Evolutionary conservation across 805 yeast species (phyloP), one percentile per base, ranked within the genome.

Genomic region (Pichia manshurica): DNA sequence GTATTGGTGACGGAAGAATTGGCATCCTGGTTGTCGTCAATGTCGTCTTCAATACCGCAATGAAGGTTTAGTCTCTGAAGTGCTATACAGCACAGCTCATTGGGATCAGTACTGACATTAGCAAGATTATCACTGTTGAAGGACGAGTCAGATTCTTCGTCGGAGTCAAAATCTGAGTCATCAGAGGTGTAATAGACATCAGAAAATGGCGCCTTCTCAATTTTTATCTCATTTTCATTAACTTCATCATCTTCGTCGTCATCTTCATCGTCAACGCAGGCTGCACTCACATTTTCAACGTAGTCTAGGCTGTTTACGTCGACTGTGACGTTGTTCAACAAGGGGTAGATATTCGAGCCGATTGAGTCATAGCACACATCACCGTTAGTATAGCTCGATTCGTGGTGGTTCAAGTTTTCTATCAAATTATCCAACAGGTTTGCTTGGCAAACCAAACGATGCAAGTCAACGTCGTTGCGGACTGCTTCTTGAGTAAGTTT

Each of bases 381-480:
- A 9, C 45, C 45, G 19, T 46, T 46, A 33, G 51, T 51, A 50
- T 34, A 39, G 23, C 45, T 28, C 50, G 64, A 66, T 34, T 50
- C 57, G 42, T 66, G 21, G 5, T 52, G 47, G 46, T 62, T 62
- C 33, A 77, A 65, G 47, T 67, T 67, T 57, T 78, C 86, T 76
- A 84, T 80, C 45, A 83, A 60, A 51, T 69, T 72, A 58, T 84
- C 89, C 53, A 83, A 71, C 69, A 84, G 66, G 61, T 83, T 84
- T 19, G 89, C 88, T 63, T 84, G 89, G 36, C 79, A 73, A 3
- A 83, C 87, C 35, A 83, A 70, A 44, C 70, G 66, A 42, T 85
- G 70, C 44, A 83, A 69, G 46, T 78, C 67, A 29, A 81, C 75
- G 55, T 80, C 82, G 13, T 75, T 74, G 53, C 72, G 72, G 22